phyloP scores from a whole-genome alignment of 148 eudicot genomes.

The Oxyria digyna region DNA sequence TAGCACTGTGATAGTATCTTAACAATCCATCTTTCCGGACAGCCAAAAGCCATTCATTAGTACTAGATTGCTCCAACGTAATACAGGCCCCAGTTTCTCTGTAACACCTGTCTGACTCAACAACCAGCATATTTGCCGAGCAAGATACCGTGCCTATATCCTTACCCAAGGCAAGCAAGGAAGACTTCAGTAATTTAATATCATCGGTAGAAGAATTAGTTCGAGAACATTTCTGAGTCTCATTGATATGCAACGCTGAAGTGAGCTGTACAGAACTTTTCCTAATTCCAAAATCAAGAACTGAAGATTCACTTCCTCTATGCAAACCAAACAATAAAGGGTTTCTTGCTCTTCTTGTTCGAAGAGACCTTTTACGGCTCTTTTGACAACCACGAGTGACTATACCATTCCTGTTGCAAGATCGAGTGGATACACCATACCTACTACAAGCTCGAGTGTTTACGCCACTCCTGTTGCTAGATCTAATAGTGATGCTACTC shows the following conservation, averaged over 20 bases:
- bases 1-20: conserved; percentile 27
- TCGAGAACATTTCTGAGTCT: conserved; percentile 21
- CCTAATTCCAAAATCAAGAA: conserved; percentile 18
- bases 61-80: conserved; percentile 34
- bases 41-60: conserved; percentile 54
- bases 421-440: neutral
- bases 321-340: conserved; percentile 27
- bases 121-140: conserved; percentile 45
- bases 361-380: conserved; percentile 54
- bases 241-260: conserved; percentile 10
- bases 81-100: conserved; percentile 54
- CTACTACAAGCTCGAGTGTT: neutral
- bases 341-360: conserved; percentile 41
- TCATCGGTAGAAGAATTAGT: conserved; percentile 19
- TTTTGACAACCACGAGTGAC: conserved; percentile 30
- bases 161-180: conserved; percentile 19
- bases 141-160: conserved; percentile 40
- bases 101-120: conserved; percentile 61
- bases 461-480: conserved; percentile 9
- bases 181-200: conserved; percentile 22
- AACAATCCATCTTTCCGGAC: conserved; percentile 42
- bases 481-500: neutral
- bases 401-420: conserved; percentile 1
- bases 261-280: conserved; percentile 12
- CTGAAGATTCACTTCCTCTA: conserved; percentile 23